phyloP scores from a whole-genome alignment of 108 stramenopile species.

The Skeletonema menzelii region DNA sequence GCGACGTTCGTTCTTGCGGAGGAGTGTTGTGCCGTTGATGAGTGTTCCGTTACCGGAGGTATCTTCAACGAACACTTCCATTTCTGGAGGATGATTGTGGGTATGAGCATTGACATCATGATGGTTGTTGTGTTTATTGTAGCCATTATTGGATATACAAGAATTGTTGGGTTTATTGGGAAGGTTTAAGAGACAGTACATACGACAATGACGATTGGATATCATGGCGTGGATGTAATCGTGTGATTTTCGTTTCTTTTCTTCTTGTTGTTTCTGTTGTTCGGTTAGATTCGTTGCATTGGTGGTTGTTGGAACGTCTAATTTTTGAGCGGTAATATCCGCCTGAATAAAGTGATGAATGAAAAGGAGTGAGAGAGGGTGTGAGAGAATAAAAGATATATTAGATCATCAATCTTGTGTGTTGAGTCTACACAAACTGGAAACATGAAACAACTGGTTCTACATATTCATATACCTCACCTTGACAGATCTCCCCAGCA shows the following conservation, averaged over 20 bases:
- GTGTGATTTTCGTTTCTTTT: conserved; percentile 32
- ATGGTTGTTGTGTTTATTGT: too few relatives aligned
- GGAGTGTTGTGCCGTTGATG: conserved; percentile 72
- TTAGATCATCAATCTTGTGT: too few relatives aligned
- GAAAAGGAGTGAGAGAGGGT: background rate
- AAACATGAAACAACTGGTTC: background rate
- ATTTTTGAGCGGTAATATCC: conserved; percentile 29
- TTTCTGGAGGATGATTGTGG: conserved; percentile 20
- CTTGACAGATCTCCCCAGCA: conserved; percentile 50
- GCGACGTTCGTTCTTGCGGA: conserved; percentile 75
- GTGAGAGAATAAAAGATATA: too few relatives aligned
- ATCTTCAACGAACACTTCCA: conserved; percentile 90
- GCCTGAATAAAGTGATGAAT: background rate
- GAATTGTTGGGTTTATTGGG: conserved; percentile 6
- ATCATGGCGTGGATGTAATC: conserved; percentile 76
- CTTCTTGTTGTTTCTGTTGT: conserved; percentile 26
- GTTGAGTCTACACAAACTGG: too few relatives aligned
- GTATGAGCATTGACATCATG: too few relatives aligned
- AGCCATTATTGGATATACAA: background rate
- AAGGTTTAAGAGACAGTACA: conserved; percentile 52
- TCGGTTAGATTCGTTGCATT: background rate
- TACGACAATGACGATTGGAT: conserved; percentile 78
- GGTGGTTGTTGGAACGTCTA: conserved; percentile 1
- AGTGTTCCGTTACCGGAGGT: conserved; percentile 91
- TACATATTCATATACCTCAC: too few relatives aligned